Percentiles rank a stretch among this genome's conserved stretches.
Evolutionary conservation across 2,329 filamentous ascomycete genomes (phyloP).

Genomic region (Penicillium sp.): DNA sequence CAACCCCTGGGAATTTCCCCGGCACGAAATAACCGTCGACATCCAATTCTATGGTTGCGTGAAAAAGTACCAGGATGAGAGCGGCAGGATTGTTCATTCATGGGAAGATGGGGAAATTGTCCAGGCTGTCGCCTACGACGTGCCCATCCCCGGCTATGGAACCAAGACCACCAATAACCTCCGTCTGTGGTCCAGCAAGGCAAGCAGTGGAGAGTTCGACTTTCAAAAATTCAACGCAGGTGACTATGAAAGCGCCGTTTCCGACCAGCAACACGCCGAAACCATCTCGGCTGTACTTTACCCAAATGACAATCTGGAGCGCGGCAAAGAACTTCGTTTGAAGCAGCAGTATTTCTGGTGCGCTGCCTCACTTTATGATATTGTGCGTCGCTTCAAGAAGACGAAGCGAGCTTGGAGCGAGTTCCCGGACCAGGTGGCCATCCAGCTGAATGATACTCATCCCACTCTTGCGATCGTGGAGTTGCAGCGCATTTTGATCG

Average conservation of each 20-base stretch:
- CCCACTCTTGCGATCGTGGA: slow-evolving; percentile 95
- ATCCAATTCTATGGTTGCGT: slow-evolving; percentile 95
- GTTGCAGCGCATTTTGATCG: slow-evolving; percentile 85
- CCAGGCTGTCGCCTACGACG: slow-evolving; percentile 88
- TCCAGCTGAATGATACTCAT: slow-evolving; percentile 97
- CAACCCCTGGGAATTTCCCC: slow-evolving; percentile 97
- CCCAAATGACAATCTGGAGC: slow-evolving; percentile 94
- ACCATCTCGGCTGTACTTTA: slow-evolving; percentile 97
- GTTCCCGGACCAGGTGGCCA: slow-evolving; percentile 92
- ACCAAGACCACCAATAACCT: slow-evolving; percentile 94
- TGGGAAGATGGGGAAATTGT: slow-evolving; percentile 97
- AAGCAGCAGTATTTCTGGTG: slow-evolving; percentile 99
- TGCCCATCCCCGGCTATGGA: slow-evolving; percentile 83
- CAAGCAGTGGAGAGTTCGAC: slow-evolving; percentile 94
- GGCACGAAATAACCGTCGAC: slow-evolving; percentile 92
- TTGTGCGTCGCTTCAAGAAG: slow-evolving; percentile 98
- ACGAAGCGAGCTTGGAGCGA: slow-evolving; percentile 84
- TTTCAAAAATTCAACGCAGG: slow-evolving; percentile 99
- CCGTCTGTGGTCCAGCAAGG: slow-evolving; percentile 95
- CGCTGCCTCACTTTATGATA: slow-evolving; percentile 91
- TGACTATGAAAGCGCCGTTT: slow-evolving; percentile 95
- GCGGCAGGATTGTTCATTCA: slow-evolving; percentile 68
- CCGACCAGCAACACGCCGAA: slow-evolving; percentile 97
- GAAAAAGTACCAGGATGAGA: slow-evolving; percentile 67
- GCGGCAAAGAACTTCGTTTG: slow-evolving; percentile 92